Percentiles rank a stretch among this genome's conserved stretches.
These are phyloP conservation scores for Microsporum canis DNA, from an alignment of 2,329 filamentous ascomycete genomes.

Conservation along the genomic window DNA sequence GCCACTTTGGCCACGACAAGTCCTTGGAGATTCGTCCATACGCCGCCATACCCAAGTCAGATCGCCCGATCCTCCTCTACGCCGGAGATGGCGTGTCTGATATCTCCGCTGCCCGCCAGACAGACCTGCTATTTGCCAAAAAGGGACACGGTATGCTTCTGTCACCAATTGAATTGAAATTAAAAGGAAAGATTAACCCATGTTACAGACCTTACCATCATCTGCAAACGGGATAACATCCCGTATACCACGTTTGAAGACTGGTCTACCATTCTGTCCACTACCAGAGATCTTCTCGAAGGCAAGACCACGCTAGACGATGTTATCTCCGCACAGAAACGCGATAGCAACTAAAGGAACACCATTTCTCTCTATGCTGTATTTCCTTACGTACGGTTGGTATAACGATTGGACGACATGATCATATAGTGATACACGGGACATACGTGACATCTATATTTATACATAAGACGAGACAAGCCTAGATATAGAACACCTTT, in stretches of 20 bases:
- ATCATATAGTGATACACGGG: too few species aligned
- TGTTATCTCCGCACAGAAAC: conserved; percentile 10
- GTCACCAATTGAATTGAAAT: neutral
- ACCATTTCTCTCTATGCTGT: neutral
- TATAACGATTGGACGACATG: too few species aligned
- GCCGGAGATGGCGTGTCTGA: conserved; percentile 92
- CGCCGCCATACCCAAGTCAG: conserved; percentile 48
- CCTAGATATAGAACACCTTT: too few species aligned
- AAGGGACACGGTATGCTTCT: conserved; percentile 59
- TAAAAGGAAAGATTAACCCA: conserved; percentile 5
- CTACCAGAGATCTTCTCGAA: conserved; percentile 64
- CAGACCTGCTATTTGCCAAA: conserved; percentile 88
- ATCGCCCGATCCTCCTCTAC: conserved; percentile 79
- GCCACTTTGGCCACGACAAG: conserved; percentile 94
- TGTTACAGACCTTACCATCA: conserved; percentile 63
- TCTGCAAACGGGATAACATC: conserved; percentile 71
- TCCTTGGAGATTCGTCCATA: conserved; percentile 83
- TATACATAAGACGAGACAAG: too few species aligned
- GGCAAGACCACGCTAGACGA: conserved; percentile 40
- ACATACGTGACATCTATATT: too few species aligned
- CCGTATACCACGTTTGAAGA: conserved; percentile 81
- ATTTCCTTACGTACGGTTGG: neutral
- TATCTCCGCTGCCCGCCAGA: conserved; percentile 81
- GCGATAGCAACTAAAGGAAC: neutral
- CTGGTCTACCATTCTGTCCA: conserved; percentile 67